Conservation (phyloP, 2,329 filamentous ascomycete species). For the Paecilomyces formosus region DNA sequence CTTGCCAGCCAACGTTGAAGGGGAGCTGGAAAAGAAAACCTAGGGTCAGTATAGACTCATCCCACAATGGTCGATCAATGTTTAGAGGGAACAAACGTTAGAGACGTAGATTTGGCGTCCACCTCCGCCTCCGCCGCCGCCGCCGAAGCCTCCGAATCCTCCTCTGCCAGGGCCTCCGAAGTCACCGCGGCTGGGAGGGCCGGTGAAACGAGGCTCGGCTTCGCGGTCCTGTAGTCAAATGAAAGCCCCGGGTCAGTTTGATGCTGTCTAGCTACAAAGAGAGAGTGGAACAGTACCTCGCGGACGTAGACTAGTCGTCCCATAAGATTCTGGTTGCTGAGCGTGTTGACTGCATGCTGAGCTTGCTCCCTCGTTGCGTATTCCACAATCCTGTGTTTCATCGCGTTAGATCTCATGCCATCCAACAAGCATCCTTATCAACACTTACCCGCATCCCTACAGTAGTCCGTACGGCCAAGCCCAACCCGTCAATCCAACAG, state of each 20-base stretch:
- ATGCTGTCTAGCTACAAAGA: not conserved
- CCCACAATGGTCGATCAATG: conserved; percentile 7
- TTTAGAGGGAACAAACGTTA: conserved; percentile 69
- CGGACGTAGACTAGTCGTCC: conserved; percentile 96
- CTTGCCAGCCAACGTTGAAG: conserved; percentile 97
- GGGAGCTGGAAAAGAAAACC: conserved; percentile 60
- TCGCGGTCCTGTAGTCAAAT: conserved; percentile 71
- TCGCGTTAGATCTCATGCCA: not conserved
- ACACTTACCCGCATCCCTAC: conserved; percentile 99
- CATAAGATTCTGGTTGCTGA: conserved; percentile 99
- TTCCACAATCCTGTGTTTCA: conserved; percentile 82
- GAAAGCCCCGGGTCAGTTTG: not conserved
- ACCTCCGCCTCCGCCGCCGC: conserved; percentile 49
- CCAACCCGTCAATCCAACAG: conserved; percentile 99
- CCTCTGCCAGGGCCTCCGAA: conserved; percentile 49
- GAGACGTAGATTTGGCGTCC: conserved; percentile 93
- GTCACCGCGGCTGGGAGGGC: conserved; percentile 60
- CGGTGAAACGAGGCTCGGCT: conserved; percentile 92
- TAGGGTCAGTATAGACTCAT: conserved; percentile 28
- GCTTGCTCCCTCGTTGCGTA: conserved; percentile 99
- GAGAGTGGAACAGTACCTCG: conserved; percentile 55
- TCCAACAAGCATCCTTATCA: conserved; percentile 20
- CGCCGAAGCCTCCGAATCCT: conserved; percentile 45
- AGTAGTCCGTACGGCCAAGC: conserved; percentile 75
- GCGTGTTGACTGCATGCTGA: conserved; percentile 90